Evolutionary conservation across 805 yeast genomes (phyloP), one percentile per base, ranked within the genome.

Genomic region (Lachancea mirantina): DNA sequence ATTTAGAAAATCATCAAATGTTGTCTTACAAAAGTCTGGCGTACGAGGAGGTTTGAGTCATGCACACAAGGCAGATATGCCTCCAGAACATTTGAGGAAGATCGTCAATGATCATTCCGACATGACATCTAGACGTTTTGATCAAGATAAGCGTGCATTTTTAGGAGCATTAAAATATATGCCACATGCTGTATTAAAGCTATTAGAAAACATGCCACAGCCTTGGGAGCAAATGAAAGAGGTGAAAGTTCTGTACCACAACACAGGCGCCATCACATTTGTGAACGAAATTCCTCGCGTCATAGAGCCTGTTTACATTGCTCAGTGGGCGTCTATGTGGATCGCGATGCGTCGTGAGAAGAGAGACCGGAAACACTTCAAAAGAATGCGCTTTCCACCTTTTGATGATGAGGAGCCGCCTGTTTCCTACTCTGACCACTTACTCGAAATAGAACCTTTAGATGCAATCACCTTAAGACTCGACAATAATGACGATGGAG

Each of bases 391-490:
- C 36, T 83, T 92, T 45, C 99, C 99, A 1, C 88, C 94, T 0
- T 87, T 89, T 60, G 98, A 92, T 57, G 99, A 92, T 52, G 98
- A 92, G 56, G 97, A 89, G 55, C 96, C 96, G 0, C 94, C 95
- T 1, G 51, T 88, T 19, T 73, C 78, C 36, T 92, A 84, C 77
- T 49, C 76, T n/a, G 94, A 85, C 35, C 80, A 82, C 47, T 62
- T 87, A 9, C 80, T 83, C 40, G 80, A 75, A 10, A 61, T 77
- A 1, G 88, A 81, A 30, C 78, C 84, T 0, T 67, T 74, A 5
- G 89, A 79, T n/a, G 68, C 89, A 0, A 72, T 88, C 14, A 74
- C 66, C 40, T 50, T 82, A 40, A 80, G 79, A 16, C 55, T 83
- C n/a, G 80, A 78, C 46, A 70, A 69, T 18, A 63, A 61, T 8